Percentiles rank a stretch among this genome's conserved stretches.
These are phyloP conservation scores for Rhamnella rubrinervis DNA, from an alignment of 331 rosid species.

Conservation along the genomic window DNA sequence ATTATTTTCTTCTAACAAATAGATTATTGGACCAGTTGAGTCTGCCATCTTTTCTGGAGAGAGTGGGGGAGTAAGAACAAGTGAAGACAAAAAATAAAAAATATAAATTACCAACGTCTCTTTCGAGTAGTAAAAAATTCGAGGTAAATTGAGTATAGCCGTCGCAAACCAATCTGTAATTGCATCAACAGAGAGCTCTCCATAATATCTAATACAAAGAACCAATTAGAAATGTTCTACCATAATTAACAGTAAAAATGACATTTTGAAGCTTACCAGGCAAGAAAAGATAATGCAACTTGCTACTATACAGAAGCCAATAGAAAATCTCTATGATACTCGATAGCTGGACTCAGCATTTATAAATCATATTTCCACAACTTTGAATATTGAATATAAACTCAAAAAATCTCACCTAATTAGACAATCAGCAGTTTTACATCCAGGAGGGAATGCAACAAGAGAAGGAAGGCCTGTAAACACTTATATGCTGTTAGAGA, in stretches of 20 bases:
- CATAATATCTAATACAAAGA: slow-evolving; percentile 55
- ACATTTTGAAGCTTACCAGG: slow-evolving; percentile 12
- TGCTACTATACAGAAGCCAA: not conserved
- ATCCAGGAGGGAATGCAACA: slow-evolving; percentile 65
- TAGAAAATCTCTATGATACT: not conserved
- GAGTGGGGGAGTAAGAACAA: not conserved
- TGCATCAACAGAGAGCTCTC: slow-evolving; percentile 58
- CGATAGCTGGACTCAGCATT: not conserved
- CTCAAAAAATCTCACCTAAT: slow-evolving; percentile 60
- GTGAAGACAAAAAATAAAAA: not conserved
- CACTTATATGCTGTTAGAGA: slow-evolving; percentile 21
- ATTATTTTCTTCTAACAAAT: not conserved
- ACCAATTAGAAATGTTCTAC: slow-evolving; percentile 4
- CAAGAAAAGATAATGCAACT: not conserved
- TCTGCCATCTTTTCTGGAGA: not conserved
- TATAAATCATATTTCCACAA: not conserved
- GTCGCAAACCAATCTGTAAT: slow-evolving; percentile 93
- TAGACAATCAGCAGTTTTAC: slow-evolving; percentile 63
- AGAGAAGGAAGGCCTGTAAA: slow-evolving; percentile 76
- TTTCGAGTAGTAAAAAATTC: slow-evolving; percentile 71
- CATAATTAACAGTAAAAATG: slow-evolving; percentile 8
- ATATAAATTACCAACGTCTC: slow-evolving; percentile 65
- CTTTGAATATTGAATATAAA: slow-evolving; percentile 9
- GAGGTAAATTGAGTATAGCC: slow-evolving; percentile 66
- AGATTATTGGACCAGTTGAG: not conserved